Base-by-base conservation (phyloP, 202 grass and related monocot species). In the Cymbopogon flexuosus region DNA sequence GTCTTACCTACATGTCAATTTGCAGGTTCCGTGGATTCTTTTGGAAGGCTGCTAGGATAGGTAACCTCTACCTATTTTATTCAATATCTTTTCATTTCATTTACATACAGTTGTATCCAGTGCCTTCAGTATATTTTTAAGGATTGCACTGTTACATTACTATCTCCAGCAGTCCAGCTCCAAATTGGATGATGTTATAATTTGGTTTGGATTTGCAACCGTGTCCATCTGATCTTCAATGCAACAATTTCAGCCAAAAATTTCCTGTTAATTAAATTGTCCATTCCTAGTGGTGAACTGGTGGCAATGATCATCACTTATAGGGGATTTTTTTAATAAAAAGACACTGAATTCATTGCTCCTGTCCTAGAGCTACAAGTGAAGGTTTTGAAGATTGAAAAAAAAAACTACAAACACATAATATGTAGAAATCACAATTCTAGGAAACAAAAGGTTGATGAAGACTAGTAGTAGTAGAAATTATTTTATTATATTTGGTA, bases 21-120 rank as follows among this genome's bases (percentile, higher is more conserved):
- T 27, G 13, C 81, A 94, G 92, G 62, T 94, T 94, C 46, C 86
- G 86, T 80, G 92, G 92, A 49, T 94, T 94, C 76, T 94, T 94
- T 62, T 91, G 92, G 92, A 94, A 94, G 69, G 89, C 92, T 78
- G 89, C 89, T 65, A 89, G 92, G 75, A 94, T 94, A 82, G 92
- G 89, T 94, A 88, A 67, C 72, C 5, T 16, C 5, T 23, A 45
- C 5, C 2, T 39, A 64, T 43, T 73, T 56, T 66, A 0, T 14
- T 74, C 7, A 67, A 36, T 70, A 70, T 34, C 34, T 59, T 29
- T 84, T 10, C 40, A 31, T 27, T 27, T 63, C 31, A 33, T 33
- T 33, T 31, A 21, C 7, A 52, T 11, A 76, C 2, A 31, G 77
- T 22, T 79, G 1, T 63, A 31, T 31, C 14, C 10, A 56, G n/a